Base-by-base conservation (phyloP, 2,329 filamentous ascomycete species). In the Colletotrichum acutatum region DNA sequence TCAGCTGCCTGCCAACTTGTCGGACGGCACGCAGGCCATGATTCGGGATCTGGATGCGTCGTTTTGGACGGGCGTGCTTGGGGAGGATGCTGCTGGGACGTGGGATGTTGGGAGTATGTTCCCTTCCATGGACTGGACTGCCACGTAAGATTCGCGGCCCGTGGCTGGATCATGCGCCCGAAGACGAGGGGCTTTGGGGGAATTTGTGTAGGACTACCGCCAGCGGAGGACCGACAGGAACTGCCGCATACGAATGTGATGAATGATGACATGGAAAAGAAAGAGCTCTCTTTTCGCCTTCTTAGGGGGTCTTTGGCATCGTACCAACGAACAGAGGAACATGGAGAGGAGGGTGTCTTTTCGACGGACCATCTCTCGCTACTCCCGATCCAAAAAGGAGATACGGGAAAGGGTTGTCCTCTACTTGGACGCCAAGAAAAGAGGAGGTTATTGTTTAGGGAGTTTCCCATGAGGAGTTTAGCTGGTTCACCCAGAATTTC, bases 1-100 rank as follows among this genome's bases (percentile, higher is more conserved):
- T 53, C 64, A 65, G 22, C 12, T 74, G 58, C 65, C 66, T 19
- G 53, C 68, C 14, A 74, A 77, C 74, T 68, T n/a, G 76, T 78
- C 11, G 61, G 78, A 32, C 32, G 60, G 71, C 32, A 73, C 71
- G 32, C 71, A 73, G 22, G 79, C 78, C 52, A 68, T 78, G 72
- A 75, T 80, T 34, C 76, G 77, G 42, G 78, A 79, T 26, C 42
- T 79, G 30, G 78, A 80, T 46, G 74, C 59, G 14, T 71, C 66
- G 9, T 75, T 79, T 57, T 77, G 76, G 71, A 68, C 58, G 49
- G 69, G 59, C 2, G 30, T 72, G 9, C 28, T 70, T 28, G 63
- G 61, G 16, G 74, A 75, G 14, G 68, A 74, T 19, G 28, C 69
- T 19, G 28, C 69, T n/a, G 71, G 59, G 54, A 63, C 46, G 2